Evolutionary conservation across 23 red algal species (phyloP).

Genomic region (Gracilaria domingensis): DNA sequence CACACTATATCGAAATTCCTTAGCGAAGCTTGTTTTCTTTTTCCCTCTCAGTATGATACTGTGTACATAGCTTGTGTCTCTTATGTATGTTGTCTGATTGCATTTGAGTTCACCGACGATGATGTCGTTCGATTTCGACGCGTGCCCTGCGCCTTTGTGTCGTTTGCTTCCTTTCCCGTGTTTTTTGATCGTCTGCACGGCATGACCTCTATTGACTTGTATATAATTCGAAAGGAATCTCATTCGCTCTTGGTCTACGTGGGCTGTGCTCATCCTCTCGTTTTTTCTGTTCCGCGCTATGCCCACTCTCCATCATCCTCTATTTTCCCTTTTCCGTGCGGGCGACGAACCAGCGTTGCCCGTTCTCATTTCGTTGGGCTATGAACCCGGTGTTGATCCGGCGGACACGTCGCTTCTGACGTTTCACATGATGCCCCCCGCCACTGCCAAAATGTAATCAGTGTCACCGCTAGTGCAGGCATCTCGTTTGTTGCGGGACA

Average conservation of each 20-base stretch:
- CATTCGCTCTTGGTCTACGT: neutral
- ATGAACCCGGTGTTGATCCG: too few species aligned
- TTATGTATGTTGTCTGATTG: neutral
- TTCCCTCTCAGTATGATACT: neutral
- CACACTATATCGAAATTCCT: conserved; percentile 58
- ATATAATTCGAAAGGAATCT: neutral
- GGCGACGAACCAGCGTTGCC: too few species aligned
- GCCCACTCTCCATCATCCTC: neutral
- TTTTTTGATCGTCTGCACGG: too few species aligned
- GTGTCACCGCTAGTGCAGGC: too few species aligned
- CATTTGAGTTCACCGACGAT: conserved; percentile 18
- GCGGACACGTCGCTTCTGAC: too few species aligned
- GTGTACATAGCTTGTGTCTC: conserved; percentile 15
- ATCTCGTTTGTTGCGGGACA: too few species aligned
- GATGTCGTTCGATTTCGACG: neutral
- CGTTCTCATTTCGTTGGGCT: too few species aligned
- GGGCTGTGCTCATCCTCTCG: neutral
- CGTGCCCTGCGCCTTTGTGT: neutral
- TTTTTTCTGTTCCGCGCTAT: neutral
- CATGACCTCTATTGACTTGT: neutral
- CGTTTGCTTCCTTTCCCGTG: neutral
- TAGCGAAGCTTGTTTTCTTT: neutral
- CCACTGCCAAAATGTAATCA: too few species aligned
- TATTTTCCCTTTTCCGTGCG: neutral
- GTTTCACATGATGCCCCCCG: too few species aligned